A percentile compares a stretch with the other conserved stretches of the same genome.
Conservation (phyloP, 805 yeast species). For the Cyberlindnera suaveolens region DNA sequence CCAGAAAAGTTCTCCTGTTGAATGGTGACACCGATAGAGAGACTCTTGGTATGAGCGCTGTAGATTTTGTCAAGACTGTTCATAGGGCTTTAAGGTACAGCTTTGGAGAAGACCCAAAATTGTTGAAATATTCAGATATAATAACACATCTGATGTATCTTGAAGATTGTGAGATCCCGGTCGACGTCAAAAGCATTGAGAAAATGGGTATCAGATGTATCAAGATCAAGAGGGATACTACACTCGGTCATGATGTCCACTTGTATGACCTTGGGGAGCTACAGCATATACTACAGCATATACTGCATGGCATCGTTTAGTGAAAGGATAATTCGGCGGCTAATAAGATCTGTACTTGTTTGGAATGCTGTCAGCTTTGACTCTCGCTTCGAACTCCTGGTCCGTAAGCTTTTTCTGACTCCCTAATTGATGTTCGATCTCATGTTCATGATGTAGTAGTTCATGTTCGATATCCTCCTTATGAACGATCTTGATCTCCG, state of each 20-base stretch:
- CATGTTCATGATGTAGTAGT: slow-evolving; percentile 41
- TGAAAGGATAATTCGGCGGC: neutral
- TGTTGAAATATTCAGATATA: slow-evolving; percentile 34
- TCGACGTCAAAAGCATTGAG: slow-evolving; percentile 37
- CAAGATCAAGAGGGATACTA: slow-evolving; percentile 25
- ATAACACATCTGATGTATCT: slow-evolving; percentile 62
- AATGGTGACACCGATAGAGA: slow-evolving; percentile 80
- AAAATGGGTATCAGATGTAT: slow-evolving; percentile 43
- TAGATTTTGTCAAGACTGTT: slow-evolving; percentile 51
- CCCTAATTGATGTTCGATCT: slow-evolving; percentile 78
- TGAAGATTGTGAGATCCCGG: slow-evolving; percentile 42
- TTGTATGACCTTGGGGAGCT: slow-evolving; percentile 39
- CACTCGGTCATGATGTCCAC: slow-evolving; percentile 17
- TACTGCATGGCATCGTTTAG: neutral
- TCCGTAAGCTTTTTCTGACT: slow-evolving; percentile 27
- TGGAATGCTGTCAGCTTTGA: slow-evolving; percentile 33
- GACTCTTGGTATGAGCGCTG: slow-evolving; percentile 60
- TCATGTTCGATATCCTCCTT: slow-evolving; percentile 76
- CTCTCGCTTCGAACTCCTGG: slow-evolving; percentile 34
- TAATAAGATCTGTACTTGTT: slow-evolving; percentile 22
- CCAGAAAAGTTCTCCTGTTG: slow-evolving; percentile 53
- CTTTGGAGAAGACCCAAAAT: slow-evolving; percentile 7
- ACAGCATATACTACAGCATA: slow-evolving; percentile 21
- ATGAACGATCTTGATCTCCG: slow-evolving; percentile 74
- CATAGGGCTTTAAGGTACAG: slow-evolving; percentile 53